Percentiles rank a stretch among this genome's conserved stretches.
Evolutionary conservation across 768 basidiomycete species (phyloP).

Genomic region (Tylopilus balloui): DNA sequence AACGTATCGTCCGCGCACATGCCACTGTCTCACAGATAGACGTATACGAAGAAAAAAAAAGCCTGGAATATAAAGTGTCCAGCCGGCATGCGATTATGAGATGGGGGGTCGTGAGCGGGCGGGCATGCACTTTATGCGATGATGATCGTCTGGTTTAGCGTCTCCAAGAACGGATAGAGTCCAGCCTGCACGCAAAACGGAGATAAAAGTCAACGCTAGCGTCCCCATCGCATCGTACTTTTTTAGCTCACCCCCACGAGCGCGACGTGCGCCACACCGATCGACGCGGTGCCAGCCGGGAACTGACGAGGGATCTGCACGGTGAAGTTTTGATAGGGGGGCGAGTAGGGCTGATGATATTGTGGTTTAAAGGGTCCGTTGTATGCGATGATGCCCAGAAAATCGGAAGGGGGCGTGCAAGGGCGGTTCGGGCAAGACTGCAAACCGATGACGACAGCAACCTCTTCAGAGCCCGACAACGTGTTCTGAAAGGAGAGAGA

Average conservation of each 20-base stretch:
- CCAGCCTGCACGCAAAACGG: constrained; percentile 29
- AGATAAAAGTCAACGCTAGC: neutral
- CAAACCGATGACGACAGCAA: constrained; percentile 44
- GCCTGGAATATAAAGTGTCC: neutral
- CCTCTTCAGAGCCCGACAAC: constrained; percentile 38
- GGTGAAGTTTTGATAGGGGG: constrained; percentile 44
- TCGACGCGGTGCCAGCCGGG: constrained; percentile 30
- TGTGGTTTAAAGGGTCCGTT: constrained; percentile 42
- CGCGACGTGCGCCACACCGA: constrained; percentile 36
- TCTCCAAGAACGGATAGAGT: constrained; percentile 28
- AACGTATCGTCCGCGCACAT: neutral
- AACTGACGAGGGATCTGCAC: constrained; percentile 35
- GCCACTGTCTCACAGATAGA: neutral
- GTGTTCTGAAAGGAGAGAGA: constrained; percentile 25
- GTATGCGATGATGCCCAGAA: constrained; percentile 44
- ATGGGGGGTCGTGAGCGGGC: neutral
- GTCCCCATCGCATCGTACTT: neutral
- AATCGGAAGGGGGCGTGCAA: constrained; percentile 25
- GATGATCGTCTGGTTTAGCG: constrained; percentile 30
- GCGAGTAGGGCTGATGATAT: constrained; percentile 23
- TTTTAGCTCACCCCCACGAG: constrained; percentile 38
- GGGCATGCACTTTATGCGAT: constrained; percentile 13
- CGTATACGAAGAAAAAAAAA: neutral
- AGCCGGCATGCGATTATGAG: neutral
- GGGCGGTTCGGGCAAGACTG: constrained; percentile 33